Percentiles rank a stretch among this genome's conserved stretches.
These are phyloP conservation scores for Vigna hirtella DNA, from an alignment of 306 rosid species.

Conservation along the genomic window DNA sequence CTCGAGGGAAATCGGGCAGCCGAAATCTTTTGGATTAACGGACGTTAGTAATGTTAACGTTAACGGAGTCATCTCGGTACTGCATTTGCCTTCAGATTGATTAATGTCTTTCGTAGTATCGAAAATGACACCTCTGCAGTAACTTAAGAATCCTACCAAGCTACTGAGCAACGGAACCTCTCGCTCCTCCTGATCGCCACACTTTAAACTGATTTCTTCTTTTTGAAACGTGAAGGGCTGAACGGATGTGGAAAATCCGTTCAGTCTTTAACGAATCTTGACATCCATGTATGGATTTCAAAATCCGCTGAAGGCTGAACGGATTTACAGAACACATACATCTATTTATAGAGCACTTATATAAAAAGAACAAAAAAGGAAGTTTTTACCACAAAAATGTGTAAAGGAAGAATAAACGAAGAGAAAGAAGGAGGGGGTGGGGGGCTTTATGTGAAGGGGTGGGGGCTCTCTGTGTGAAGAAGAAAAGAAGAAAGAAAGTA, in stretches of 20 bases:
- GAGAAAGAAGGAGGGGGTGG: too few species aligned
- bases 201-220: slow-evolving; percentile 51
- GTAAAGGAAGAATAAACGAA: too few species aligned
- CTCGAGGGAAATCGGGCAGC: slow-evolving; percentile 86
- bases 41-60: background rate
- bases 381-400: too few species aligned
- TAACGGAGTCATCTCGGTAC: slow-evolving; percentile 43
- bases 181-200: slow-evolving; percentile 37
- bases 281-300: fast-evolving
- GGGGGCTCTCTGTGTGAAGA: too few species aligned
- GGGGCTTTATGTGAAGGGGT: too few species aligned
- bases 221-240: background rate
- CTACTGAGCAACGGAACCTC: slow-evolving; percentile 60
- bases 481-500: too few species aligned
- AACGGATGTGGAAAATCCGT: fast-evolving
- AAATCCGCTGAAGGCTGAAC: too few species aligned
- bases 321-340: too few species aligned
- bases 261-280: too few species aligned
- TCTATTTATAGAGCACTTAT: too few species aligned
- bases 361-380: too few species aligned
- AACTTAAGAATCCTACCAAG: slow-evolving; percentile 67
- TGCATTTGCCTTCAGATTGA: slow-evolving; percentile 42
- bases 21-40: slow-evolving; percentile 71
- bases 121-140: slow-evolving; percentile 68
- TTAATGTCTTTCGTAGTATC: slow-evolving; percentile 49